Conservation (phyloP, 768 basidiomycete genomes). For the Filobasidium wieringae region DNA sequence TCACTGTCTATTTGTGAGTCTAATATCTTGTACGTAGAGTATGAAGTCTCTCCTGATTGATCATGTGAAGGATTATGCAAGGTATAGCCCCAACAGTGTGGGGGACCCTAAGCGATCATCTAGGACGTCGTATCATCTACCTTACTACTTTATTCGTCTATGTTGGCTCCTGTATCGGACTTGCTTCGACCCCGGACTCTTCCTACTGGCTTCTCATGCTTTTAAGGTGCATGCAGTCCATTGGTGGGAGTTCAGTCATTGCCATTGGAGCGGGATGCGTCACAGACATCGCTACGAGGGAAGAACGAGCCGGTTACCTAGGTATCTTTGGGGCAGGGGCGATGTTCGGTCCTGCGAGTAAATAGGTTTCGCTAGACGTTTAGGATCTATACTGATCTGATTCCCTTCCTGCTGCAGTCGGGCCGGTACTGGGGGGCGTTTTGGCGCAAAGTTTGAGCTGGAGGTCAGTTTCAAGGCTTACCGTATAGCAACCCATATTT, state of each 20-base stretch:
- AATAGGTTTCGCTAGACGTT: no score
- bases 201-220: conserved; percentile 69
- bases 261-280: conserved; percentile 71
- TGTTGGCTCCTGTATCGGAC: conserved; percentile 54
- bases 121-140: conserved; percentile 29
- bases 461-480: conserved; percentile 40
- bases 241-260: conserved; percentile 65
- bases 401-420: no score
- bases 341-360: conserved; percentile 20
- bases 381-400: no score
- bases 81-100: conserved; percentile 46
- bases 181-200: conserved; percentile 47
- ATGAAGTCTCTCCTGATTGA: no score
- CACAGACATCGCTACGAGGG: conserved; percentile 58
- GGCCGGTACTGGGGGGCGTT: conserved; percentile 47
- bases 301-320: conserved; percentile 62
- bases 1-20: conserved; percentile 70
- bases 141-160: conserved; percentile 54
- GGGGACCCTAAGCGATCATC: conserved; percentile 50
- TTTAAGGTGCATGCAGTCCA: conserved; percentile 65
- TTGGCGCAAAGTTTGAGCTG: conserved; percentile 53
- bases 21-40: no score
- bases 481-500: no score
- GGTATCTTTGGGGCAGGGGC: conserved; percentile 47
- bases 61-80: conserved; percentile 30